Evolutionary conservation across 2,329 filamentous ascomycete genomes (phyloP).

Genomic region (Coniochaeta sp.): DNA sequence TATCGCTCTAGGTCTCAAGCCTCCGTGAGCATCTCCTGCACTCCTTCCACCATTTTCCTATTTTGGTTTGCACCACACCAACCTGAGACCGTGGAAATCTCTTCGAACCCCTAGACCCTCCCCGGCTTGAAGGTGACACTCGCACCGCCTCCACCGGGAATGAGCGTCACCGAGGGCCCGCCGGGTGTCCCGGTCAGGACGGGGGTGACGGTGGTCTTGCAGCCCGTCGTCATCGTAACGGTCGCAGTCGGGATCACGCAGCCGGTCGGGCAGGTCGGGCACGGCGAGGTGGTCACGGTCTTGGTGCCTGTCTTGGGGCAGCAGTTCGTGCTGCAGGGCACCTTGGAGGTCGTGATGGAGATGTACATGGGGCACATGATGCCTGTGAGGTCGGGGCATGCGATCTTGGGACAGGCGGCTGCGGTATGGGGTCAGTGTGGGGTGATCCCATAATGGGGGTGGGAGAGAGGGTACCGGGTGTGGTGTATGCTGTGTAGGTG

Average conservation of each 20-base stretch:
- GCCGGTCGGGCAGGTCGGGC: conserved; percentile 16
- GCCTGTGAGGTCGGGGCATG: conserved; percentile 8
- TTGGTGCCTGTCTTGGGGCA: conserved; percentile 27
- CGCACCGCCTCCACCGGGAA: neutral
- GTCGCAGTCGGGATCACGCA: conserved; percentile 17
- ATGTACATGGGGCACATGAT: conserved; percentile 22
- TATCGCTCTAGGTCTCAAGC: no score
- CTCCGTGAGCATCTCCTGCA: no score
- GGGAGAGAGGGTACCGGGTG: neutral
- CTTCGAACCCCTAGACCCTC: neutral
- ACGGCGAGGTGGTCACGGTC: conserved; percentile 12
- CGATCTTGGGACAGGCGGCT: neutral
- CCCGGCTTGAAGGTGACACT: neutral
- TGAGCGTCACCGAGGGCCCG: conserved; percentile 1
- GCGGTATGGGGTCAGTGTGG: neutral
- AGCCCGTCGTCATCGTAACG: conserved; percentile 13
- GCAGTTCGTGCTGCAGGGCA: conserved; percentile 29
- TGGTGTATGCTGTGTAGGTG: conserved; percentile 1
- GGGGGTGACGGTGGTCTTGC: conserved; percentile 5
- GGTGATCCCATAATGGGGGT: neutral
- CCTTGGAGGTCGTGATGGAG: conserved; percentile 20
- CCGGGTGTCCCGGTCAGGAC: neutral
- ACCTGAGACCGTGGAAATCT: neutral
- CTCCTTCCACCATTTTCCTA: no score
- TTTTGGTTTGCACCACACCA: neutral